A percentile compares a stretch with the other conserved stretches of the same genome.
Conservation (phyloP, 192 early-diverging fungal genomes). For the Rhizophlyctis rosea region DNA sequence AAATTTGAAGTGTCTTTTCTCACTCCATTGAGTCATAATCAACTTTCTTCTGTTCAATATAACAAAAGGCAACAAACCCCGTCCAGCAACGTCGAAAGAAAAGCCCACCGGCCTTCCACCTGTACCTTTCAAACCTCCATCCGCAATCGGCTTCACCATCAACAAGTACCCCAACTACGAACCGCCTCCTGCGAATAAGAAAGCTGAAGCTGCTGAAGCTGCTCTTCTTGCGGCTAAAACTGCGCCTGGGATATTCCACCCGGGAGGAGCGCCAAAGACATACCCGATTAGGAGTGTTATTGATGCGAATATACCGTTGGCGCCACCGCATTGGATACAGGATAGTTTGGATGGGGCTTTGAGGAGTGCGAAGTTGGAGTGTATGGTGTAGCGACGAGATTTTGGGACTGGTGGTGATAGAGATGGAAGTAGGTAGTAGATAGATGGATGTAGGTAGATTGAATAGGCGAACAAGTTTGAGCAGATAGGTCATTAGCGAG, state of each 20-base stretch:
- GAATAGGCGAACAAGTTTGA: too few species aligned
- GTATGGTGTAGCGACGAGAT: too few species aligned
- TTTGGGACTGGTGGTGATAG: too few species aligned
- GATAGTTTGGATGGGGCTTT: slow-evolving; percentile 15
- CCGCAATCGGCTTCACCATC: slow-evolving; percentile 48
- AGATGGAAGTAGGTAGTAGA: too few species aligned
- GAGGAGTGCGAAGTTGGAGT: too few species aligned
- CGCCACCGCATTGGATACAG: slow-evolving; percentile 46
- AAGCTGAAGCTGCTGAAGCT: slow-evolving; percentile 5
- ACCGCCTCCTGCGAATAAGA: slow-evolving; percentile 17
- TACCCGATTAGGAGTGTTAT: slow-evolving; percentile 49
- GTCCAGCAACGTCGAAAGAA: not conserved
- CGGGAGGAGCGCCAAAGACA: slow-evolving; percentile 38
- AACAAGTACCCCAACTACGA: slow-evolving; percentile 52
- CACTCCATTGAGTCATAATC: too few species aligned
- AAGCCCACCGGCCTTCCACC: not conserved
- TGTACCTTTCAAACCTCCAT: slow-evolving; percentile 50
- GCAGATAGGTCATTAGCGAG: too few species aligned
- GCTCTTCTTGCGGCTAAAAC: slow-evolving; percentile 1
- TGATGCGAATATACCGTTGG: slow-evolving; percentile 42
- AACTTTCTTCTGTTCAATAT: too few species aligned
- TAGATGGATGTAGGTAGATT: too few species aligned
- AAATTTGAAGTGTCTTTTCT: too few species aligned
- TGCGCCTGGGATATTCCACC: slow-evolving; percentile 38
- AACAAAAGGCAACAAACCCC: slow-evolving; percentile 2